These are phyloP conservation scores for Fraxinus floribunda DNA, from an alignment of 305 asterid species.

Conservation along the genomic window DNA sequence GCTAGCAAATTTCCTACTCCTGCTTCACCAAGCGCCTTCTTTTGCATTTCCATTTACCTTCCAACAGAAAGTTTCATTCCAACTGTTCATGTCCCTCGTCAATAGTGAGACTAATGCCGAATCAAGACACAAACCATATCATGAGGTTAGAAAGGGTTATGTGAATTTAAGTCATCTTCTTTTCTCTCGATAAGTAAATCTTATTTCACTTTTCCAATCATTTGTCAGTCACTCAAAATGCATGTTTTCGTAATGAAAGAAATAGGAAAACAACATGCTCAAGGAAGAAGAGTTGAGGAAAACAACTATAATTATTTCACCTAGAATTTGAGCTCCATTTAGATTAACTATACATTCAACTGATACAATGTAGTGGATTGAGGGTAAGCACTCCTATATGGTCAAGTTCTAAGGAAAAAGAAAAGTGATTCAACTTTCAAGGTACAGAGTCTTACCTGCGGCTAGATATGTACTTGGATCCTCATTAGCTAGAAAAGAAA, in stretches of 20 bases:
- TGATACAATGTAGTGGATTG: neutral
- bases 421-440: neutral
- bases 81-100: neutral
- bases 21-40: neutral
- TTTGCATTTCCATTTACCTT: neutral
- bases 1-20: neutral
- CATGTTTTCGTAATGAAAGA: neutral
- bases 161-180: neutral
- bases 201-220: neutral
- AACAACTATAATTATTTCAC: constrained; percentile 13
- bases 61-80: neutral
- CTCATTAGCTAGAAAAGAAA: constrained; percentile 82
- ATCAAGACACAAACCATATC: neutral
- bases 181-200: neutral
- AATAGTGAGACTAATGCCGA: neutral
- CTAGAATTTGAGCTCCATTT: constrained; percentile 75
- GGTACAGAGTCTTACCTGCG: constrained; percentile 51
- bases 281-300: neutral
- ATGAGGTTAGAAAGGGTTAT: neutral
- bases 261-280: neutral
- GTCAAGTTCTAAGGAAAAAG: neutral
- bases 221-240: neutral
- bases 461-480: constrained; percentile 89
- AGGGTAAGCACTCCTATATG: neutral
- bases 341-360: constrained; percentile 54